Base-by-base conservation (phyloP, 2,329 filamentous ascomycete genomes). In the Alternaria gaisen region DNA sequence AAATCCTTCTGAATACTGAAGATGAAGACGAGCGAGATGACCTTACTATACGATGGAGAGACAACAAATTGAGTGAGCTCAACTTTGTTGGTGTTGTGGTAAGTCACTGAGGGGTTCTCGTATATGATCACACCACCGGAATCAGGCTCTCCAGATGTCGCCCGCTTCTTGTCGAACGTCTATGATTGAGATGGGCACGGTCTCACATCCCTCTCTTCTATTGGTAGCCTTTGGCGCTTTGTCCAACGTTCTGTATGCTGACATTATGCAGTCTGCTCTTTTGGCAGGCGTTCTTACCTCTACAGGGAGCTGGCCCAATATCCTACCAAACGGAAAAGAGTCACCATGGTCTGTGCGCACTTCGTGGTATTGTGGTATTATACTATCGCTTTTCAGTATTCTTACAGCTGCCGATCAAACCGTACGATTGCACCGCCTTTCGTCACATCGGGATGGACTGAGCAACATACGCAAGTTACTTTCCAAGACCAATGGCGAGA, bases 361-460 rank as follows among this genome's bases (percentile, higher is more conserved):
- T 11, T 76, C 75, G 20, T 82, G 79, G 79, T 82, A 78, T 65
- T 77, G 75, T 51, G 80, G 80, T 12, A 80, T 82, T 38, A 75
- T 86, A 11, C 81, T 87, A 26, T 78, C 84, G 1, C 76, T 86
- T 3, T 84, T 84, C 59, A 80, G 81, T n/a, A 79, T 86, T 7
- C 75, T 85, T 10, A 79, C 80, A 1, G 78, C 81, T 5, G 77
- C 79, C 3, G 76, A 80, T 57, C 80, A 82, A 60, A 80, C 78
- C 3, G 77, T 83, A 9, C 77, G 80, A 5, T 70, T 83, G 4
- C 80, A 82, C 65, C 77, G 81, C 1, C 66, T 83, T 6, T 79
- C 79, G 12, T 75, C 76, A 4, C 81, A 82, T 61, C 73, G 76
- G 8, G 77, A 82, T 60, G 79, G 78, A 0, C 64, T 76, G 4